These are phyloP conservation scores for Metschnikowia chrysomelidarum DNA, from an alignment of 805 yeast species.

Conservation along the genomic window DNA sequence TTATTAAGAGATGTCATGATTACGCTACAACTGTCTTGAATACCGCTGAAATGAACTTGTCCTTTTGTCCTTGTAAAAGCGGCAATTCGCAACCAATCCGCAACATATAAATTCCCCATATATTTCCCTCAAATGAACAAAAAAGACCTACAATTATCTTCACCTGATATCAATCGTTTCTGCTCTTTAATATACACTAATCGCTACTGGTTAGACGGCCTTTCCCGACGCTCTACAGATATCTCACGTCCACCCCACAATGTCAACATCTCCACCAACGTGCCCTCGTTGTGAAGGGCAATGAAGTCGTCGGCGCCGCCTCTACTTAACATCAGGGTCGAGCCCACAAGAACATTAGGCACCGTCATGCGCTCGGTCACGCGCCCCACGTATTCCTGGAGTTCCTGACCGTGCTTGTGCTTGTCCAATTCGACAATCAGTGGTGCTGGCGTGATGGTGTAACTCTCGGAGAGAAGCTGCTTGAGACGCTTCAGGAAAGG, in stretches of 20 bases:
- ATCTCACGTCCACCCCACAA: slow-evolving; percentile 63
- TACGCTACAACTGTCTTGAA: too few relatives aligned
- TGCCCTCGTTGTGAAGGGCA: slow-evolving; percentile 55
- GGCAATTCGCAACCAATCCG: too few relatives aligned
- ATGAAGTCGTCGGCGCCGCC: slow-evolving; percentile 90
- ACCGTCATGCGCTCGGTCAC: slow-evolving; percentile 17
- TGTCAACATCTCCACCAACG: slow-evolving; percentile 49
- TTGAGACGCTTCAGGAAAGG: slow-evolving; percentile 78
- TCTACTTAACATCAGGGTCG: slow-evolving; percentile 42
- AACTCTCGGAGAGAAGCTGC: slow-evolving; percentile 57
- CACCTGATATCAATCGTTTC: too few relatives aligned
- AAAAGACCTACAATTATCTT: too few relatives aligned
- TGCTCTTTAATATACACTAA: not conserved
- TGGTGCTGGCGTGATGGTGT: slow-evolving; percentile 71
- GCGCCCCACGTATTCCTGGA: slow-evolving; percentile 67
- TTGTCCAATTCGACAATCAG: slow-evolving; percentile 77
- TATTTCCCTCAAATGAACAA: too few relatives aligned
- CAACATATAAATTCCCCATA: too few relatives aligned
- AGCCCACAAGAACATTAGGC: slow-evolving; percentile 20
- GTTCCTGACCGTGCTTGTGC: slow-evolving; percentile 69
- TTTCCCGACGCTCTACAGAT: slow-evolving; percentile 47
- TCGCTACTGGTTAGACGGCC: slow-evolving; percentile 51
- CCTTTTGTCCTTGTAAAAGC: too few relatives aligned
- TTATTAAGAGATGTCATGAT: too few relatives aligned
- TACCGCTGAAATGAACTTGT: too few relatives aligned